Evolutionary conservation across 2,329 filamentous ascomycete genomes (phyloP), one percentile per base, ranked within the genome.

Genomic region (Claviceps purpurea): DNA sequence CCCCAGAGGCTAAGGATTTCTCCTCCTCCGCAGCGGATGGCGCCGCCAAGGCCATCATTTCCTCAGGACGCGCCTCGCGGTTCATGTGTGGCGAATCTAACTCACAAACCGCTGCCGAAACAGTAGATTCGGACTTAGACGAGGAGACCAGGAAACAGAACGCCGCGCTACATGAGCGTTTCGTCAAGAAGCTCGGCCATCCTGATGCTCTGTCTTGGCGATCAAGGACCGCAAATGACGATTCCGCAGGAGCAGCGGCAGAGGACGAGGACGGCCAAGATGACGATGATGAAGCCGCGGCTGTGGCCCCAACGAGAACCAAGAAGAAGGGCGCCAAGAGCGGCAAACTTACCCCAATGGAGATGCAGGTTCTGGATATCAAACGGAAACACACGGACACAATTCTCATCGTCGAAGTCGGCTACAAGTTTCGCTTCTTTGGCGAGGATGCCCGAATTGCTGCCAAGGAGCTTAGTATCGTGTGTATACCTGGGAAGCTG

Each of bases 401-500:
- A 0, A 62, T 98, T 20, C 75, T 98, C 51, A 86, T 97, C 13
- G 83, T 97, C 50, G 91, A 98, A 65, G 93, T 97, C 8, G 93
- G 93, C 49, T 98, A 98, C 71, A 98, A 98, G 65, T 98, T 95
- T 69, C 84, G 87, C 38, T 95, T 98, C 71, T 95, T 95, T 63
- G 93, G 93, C 11, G 91, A 97, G 62, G 93, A 98, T 71, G 93
- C 93, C 8, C 80, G 89, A 50, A 79, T 82, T 51, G 93, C 91
- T 4, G 87, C 90, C 13, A 95, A 91, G 66, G 89, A 91, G 65
- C 74, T 98, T 48, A 87, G 89, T 54, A 96, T 98, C 59, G 86
- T 98, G 41, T 98, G 93, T 65, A 96, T 98, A 60, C 91, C 93
- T 0, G 93, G 93, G 39, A 97, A 96, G 64, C 82, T 91, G 66